These are phyloP conservation scores for Populus tremula DNA, from an alignment of 345 rosid species.

Conservation along the genomic window DNA sequence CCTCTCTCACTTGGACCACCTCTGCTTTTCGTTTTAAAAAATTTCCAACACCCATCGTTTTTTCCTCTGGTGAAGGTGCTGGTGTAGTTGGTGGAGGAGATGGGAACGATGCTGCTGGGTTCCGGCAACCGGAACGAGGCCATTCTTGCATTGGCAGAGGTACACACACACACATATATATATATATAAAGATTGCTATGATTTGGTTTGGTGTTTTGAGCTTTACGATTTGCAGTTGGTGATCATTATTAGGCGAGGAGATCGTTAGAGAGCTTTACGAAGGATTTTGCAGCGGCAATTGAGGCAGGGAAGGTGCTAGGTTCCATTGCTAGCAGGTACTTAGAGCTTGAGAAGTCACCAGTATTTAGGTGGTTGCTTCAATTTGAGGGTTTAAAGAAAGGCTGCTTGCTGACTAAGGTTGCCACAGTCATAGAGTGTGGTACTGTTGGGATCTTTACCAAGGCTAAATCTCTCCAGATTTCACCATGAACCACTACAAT, in stretches of 20 bases:
- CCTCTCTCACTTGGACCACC: slow-evolving; percentile 11
- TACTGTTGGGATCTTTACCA: slow-evolving; percentile 61
- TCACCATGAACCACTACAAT: no score
- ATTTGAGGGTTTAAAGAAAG: slow-evolving; percentile 66
- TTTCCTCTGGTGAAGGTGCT: slow-evolving; percentile 33
- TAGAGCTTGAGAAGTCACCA: slow-evolving; percentile 55
- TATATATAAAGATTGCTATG: background rate
- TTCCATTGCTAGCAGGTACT: slow-evolving; percentile 42
- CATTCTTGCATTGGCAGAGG: slow-evolving; percentile 47
- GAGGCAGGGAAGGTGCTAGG: slow-evolving; percentile 52
- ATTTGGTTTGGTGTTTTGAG: background rate
- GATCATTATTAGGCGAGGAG: slow-evolving; percentile 39
- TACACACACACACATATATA: background rate
- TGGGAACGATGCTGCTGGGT: slow-evolving; percentile 20
- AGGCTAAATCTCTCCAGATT: slow-evolving; percentile 30
- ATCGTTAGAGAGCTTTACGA: slow-evolving; percentile 53
- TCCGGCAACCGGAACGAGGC: slow-evolving; percentile 44
- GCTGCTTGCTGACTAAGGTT: slow-evolving; percentile 64
- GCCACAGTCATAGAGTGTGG: slow-evolving; percentile 61
- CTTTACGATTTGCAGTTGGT: background rate
- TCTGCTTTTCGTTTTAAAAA: background rate
- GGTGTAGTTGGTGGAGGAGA: slow-evolving; percentile 19
- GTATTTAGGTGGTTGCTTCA: slow-evolving; percentile 55
- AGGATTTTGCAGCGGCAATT: slow-evolving; percentile 59
- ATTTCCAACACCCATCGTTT: slow-evolving; percentile 4